Conservation (phyloP, 257 asterid genomes). For the Coffea eugenioides region DNA sequence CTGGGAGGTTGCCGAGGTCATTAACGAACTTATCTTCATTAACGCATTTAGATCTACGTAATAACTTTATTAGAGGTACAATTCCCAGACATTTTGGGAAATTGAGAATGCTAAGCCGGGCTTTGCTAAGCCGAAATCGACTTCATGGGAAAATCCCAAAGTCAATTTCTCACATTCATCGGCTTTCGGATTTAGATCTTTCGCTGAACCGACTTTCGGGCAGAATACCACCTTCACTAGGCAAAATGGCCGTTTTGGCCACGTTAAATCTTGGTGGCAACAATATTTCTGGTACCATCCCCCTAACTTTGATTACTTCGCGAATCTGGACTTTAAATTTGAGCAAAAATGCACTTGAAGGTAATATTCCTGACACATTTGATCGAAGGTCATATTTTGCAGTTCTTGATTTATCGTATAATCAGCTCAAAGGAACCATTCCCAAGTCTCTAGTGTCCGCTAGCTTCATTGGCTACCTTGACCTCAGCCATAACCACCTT, state of each 20-base stretch:
- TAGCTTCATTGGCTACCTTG: conserved; percentile 67
- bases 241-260: conserved; percentile 77
- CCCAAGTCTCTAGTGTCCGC: conserved; percentile 65
- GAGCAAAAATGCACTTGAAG: conserved; percentile 62
- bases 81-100: conserved; percentile 63
- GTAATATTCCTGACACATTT: conserved; percentile 66
- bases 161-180: conserved; percentile 59
- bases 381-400: conserved; percentile 64
- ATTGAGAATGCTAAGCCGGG: conserved; percentile 74
- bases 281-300: conserved; percentile 60
- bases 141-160: conserved; percentile 55
- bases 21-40: conserved; percentile 50
- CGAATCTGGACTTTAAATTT: conserved; percentile 52
- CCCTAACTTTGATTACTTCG: conserved; percentile 48
- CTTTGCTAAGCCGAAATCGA: conserved; percentile 61
- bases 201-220: conserved; percentile 71
- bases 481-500: conserved; percentile 86
- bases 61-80: conserved; percentile 56
- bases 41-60: conserved; percentile 72
- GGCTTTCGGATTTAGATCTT: conserved; percentile 77
- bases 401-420: conserved; percentile 67
- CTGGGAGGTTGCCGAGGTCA: conserved; percentile 66
- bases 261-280: conserved; percentile 82
- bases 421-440: conserved; percentile 50
- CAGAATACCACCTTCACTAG: conserved; percentile 62